Percentiles rank a stretch among this genome's conserved stretches.
Evolutionary conservation across 2,329 filamentous ascomycete genomes (phyloP).

Genomic region (Aureobasidium sp.): DNA sequence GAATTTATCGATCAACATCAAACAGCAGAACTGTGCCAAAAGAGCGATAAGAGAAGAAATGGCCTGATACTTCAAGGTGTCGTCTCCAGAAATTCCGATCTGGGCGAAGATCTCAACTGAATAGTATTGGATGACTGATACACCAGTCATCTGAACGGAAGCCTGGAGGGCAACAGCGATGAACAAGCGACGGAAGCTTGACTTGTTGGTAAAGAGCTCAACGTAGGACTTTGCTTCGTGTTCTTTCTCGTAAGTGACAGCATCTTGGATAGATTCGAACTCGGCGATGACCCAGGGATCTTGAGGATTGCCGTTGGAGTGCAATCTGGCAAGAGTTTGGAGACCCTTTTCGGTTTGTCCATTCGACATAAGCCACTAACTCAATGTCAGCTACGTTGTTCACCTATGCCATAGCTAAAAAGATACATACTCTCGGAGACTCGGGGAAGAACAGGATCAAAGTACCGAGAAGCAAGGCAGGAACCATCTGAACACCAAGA

Average conservation of each 20-base stretch:
- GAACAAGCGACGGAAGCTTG: conserved; percentile 63
- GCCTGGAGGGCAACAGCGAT: conserved; percentile 62
- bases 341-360: conserved; percentile 57
- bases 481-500: conserved; percentile 62
- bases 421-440: conserved; percentile 22
- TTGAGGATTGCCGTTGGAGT: conserved; percentile 56
- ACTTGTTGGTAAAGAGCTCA: conserved; percentile 58
- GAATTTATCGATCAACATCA: conserved; percentile 58
- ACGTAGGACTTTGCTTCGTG: conserved; percentile 60
- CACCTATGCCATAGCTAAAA: conserved; percentile 4
- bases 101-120: conserved; percentile 49
- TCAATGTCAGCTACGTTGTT: conserved; percentile 13
- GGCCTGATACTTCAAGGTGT: conserved; percentile 66
- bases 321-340: conserved; percentile 57
- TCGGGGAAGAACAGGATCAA: conserved; percentile 69
- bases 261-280: conserved; percentile 60
- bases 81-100: conserved; percentile 56
- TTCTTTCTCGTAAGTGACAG: conserved; percentile 57
- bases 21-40: conserved; percentile 58
- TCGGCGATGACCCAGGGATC: conserved; percentile 66
- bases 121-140: conserved; percentile 68
- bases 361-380: conserved; percentile 68
- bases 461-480: conserved; percentile 53
- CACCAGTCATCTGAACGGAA: conserved; percentile 67
- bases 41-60: conserved; percentile 65